These are phyloP conservation scores for Cochlearia excelsa DNA, from an alignment of 345 rosid genomes.

Conservation along the genomic window DNA sequence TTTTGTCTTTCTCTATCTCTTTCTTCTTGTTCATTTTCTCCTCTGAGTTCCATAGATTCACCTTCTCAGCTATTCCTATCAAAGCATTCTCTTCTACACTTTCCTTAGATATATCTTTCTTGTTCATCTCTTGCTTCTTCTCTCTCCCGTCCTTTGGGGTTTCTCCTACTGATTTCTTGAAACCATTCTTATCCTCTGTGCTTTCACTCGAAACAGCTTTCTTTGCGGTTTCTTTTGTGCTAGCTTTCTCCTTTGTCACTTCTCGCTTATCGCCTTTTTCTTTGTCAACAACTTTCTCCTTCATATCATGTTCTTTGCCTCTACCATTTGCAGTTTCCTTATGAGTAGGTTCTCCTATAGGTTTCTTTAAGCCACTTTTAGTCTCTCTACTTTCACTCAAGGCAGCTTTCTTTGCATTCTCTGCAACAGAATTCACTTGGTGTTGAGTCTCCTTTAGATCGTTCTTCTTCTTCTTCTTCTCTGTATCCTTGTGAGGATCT, in stretches of 20 bases:
- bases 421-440: slow-evolving; percentile 5
- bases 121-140: neutral
- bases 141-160: too few species aligned
- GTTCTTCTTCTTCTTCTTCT: slow-evolving; percentile 32
- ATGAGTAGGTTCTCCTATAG: neutral
- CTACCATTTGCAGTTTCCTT: slow-evolving; percentile 16
- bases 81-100: slow-evolving; percentile 11
- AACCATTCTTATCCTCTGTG: too few species aligned
- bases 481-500: slow-evolving; percentile 22
- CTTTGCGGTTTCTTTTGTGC: neutral
- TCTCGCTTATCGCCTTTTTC: slow-evolving; percentile 3
- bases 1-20: slow-evolving; percentile 14
- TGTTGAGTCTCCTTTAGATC: slow-evolving; percentile 17
- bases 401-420: slow-evolving; percentile 21
- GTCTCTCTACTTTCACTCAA: slow-evolving; percentile 19
- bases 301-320: slow-evolving; percentile 2
- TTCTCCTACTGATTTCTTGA: too few species aligned
- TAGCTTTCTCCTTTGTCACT: neutral
- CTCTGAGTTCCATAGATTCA: slow-evolving; percentile 31
- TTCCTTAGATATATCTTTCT: slow-evolving; percentile 19
- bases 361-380: slow-evolving; percentile 17
- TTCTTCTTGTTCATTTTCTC: slow-evolving; percentile 19
- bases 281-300: slow-evolving; percentile 6
- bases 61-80: slow-evolving; percentile 27
- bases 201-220: slow-evolving; percentile 7